These are phyloP conservation scores for Tetracladium marchalianum DNA, from an alignment of 495 filamentous ascomycete species.

Conservation along the genomic window DNA sequence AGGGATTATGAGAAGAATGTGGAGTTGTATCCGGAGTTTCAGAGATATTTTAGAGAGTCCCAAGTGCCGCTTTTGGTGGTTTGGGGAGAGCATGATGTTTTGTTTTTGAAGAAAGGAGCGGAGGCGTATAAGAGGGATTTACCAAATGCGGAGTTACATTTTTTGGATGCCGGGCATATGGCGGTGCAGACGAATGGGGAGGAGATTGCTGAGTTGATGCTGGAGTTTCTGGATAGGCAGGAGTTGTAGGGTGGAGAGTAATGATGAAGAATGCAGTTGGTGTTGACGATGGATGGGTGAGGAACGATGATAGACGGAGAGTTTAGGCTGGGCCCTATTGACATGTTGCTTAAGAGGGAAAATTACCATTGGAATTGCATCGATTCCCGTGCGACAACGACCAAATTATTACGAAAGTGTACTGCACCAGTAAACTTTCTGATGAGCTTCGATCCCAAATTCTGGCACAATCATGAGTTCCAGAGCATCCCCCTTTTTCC, in stretches of 20 bases:
- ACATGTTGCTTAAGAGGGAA: no score
- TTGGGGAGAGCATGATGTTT: constrained; percentile 53
- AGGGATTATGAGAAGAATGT: constrained; percentile 43
- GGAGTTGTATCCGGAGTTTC: constrained; percentile 38
- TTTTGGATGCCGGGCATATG: constrained; percentile 55
- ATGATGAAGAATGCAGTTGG: not conserved
- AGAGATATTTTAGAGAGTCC: constrained; percentile 44
- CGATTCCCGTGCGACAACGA: no score
- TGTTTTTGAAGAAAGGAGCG: constrained; percentile 48
- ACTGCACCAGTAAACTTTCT: no score
- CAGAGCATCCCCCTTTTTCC: no score
- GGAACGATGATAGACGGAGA: no score
- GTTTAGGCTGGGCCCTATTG: no score
- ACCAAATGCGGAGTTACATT: constrained; percentile 35
- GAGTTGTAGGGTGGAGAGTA: constrained; percentile 5
- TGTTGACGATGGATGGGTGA: no score
- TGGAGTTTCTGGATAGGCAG: constrained; percentile 33
- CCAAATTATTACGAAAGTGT: no score
- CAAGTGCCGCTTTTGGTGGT: constrained; percentile 46
- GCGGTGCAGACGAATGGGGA: constrained; percentile 45
- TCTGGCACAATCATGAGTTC: no score
- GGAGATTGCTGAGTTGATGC: constrained; percentile 37
- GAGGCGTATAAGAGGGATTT: constrained; percentile 50
- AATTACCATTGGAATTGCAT: no score
- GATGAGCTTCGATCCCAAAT: no score